These are phyloP conservation scores for Lasiodiplodia sp. DNA, from an alignment of 2,329 filamentous ascomycete genomes.

Conservation along the genomic window DNA sequence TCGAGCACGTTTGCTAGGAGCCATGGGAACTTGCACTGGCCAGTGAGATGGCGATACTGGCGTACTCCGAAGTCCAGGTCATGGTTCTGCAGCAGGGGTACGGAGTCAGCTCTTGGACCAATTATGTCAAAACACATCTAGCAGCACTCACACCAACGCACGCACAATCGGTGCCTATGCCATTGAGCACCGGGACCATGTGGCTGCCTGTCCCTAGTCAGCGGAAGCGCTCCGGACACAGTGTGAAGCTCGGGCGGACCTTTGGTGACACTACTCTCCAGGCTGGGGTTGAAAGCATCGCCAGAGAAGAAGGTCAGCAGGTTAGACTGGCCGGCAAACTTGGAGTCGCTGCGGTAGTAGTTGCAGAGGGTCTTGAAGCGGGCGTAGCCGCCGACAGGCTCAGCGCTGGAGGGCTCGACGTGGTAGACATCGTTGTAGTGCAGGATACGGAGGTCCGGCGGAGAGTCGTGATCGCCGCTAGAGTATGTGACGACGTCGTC, in stretches of 20 bases:
- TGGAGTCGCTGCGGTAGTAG: slow-evolving; percentile 71
- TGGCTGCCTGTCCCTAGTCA: slow-evolving; percentile 65
- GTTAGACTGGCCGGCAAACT: slow-evolving; percentile 68
- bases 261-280: slow-evolving; percentile 90
- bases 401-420: slow-evolving; percentile 74
- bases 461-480: slow-evolving; percentile 51
- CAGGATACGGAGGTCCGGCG: slow-evolving; percentile 78
- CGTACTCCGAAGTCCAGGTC: slow-evolving; percentile 90
- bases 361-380: slow-evolving; percentile 82
- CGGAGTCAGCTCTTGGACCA: not conserved
- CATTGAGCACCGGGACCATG: slow-evolving; percentile 87
- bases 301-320: slow-evolving; percentile 86
- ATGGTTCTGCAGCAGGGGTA: slow-evolving; percentile 69
- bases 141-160: slow-evolving; percentile 73
- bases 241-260: slow-evolving; percentile 54
- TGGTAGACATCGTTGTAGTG: slow-evolving; percentile 98
- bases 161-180: slow-evolving; percentile 78
- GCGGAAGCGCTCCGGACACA: not conserved
- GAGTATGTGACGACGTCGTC: slow-evolving; percentile 52
- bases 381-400: slow-evolving; percentile 82
- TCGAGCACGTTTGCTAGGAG: slow-evolving; percentile 88
- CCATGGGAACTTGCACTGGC: slow-evolving; percentile 86
- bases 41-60: slow-evolving; percentile 76
- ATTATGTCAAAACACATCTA: not conserved
- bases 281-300: slow-evolving; percentile 89